Percentiles rank a stretch among this genome's conserved stretches.
phyloP scores from a whole-genome alignment of 805 yeast species.

The Ogataea nitratoaversa region DNA sequence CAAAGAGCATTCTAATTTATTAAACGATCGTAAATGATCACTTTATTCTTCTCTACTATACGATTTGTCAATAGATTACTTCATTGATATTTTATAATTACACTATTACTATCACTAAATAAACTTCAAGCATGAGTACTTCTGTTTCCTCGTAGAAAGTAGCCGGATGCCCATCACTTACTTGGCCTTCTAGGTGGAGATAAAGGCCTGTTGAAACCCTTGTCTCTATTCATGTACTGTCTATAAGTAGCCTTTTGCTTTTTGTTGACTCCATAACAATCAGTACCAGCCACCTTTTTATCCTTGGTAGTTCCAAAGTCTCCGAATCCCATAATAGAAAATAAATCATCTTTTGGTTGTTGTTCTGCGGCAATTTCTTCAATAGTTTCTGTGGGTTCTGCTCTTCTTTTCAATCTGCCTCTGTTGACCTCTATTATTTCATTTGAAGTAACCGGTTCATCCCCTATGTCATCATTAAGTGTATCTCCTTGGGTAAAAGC shows the following conservation, averaged over 20 bases:
- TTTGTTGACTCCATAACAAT: constrained; percentile 39
- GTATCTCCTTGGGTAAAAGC: no score
- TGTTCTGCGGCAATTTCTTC: constrained; percentile 9
- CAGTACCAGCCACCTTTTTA: constrained; percentile 47
- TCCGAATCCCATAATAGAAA: constrained; percentile 53
- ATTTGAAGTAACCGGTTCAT: no score
- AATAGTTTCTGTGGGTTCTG: neutral
- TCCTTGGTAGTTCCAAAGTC: constrained; percentile 54
- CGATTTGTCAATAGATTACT: no score
- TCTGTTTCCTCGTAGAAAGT: no score
- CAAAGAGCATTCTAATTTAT: constrained; percentile 42
- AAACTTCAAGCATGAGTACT: no score
- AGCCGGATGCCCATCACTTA: constrained; percentile 1
- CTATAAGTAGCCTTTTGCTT: constrained; percentile 43
- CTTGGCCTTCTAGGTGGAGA: constrained; percentile 40
- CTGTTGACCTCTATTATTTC: no score
- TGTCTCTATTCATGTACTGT: constrained; percentile 56
- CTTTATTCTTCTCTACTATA: neutral
- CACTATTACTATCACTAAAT: no score
- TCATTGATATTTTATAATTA: no score
- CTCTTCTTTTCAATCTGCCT: no score
- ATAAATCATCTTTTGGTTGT: constrained; percentile 29
- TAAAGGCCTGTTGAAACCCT: constrained; percentile 52
- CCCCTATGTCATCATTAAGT: no score
- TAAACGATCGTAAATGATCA: constrained; percentile 11